These are phyloP conservation scores for Ophiocytium majus DNA, from an alignment of 352 stramenopile genomes.

Conservation along the genomic window DNA sequence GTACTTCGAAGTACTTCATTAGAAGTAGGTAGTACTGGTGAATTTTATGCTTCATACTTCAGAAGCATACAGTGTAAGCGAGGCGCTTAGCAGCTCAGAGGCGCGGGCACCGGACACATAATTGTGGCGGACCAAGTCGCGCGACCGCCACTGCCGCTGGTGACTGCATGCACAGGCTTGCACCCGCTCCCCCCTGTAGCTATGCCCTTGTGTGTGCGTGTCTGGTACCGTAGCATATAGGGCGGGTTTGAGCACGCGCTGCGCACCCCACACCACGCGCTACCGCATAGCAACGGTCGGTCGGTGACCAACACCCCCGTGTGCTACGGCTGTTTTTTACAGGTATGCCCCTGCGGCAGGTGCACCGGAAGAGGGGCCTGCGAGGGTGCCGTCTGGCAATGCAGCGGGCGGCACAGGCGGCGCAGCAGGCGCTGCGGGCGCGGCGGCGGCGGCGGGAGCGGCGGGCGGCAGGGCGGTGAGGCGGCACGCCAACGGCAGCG, in stretches of 20 bases:
- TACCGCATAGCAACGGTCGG: background rate
- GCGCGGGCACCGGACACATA: too few species aligned
- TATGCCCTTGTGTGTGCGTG: too few species aligned
- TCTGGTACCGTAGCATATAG: too few species aligned
- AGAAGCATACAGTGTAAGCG: too few species aligned
- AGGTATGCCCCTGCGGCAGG: background rate
- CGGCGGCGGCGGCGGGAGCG: background rate
- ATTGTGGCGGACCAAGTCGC: too few species aligned
- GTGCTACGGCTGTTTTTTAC: background rate
- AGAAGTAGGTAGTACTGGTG: too few species aligned
- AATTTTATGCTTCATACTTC: too few species aligned
- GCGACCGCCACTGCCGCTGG: too few species aligned
- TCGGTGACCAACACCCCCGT: background rate
- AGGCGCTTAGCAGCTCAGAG: too few species aligned
- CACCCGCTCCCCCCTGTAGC: too few species aligned
- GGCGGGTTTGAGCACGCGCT: background rate
- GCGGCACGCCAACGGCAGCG: conserved; percentile 24
- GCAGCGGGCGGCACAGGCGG: background rate
- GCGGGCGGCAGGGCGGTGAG: background rate
- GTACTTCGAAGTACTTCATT: too few species aligned
- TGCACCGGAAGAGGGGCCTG: background rate
- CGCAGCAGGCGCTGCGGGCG: background rate
- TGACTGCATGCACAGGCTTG: too few species aligned
- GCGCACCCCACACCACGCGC: background rate
- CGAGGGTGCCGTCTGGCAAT: background rate